These are phyloP conservation scores for Oehlia diaphana DNA, from an alignment of 192 early-diverging fungal species.

Conservation along the genomic window DNA sequence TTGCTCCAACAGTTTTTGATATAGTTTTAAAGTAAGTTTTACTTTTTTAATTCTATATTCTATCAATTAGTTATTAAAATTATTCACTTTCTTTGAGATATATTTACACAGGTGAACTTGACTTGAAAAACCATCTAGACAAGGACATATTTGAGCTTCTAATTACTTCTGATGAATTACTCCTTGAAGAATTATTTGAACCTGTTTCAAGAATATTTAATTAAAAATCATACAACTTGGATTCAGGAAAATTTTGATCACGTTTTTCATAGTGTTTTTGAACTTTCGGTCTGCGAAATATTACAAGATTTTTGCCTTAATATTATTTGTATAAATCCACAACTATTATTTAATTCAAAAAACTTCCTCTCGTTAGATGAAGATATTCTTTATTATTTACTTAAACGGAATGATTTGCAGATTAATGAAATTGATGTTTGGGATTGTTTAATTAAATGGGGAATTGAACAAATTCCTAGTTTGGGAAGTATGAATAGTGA, in stretches of 20 bases:
- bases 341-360: neutral
- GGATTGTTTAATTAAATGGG: conserved; percentile 22
- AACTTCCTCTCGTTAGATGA: neutral
- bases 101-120: too few relatives aligned
- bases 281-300: neutral
- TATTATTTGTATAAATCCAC: neutral
- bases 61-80: too few relatives aligned
- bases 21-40: too few relatives aligned
- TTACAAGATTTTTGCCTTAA: conserved; percentile 11
- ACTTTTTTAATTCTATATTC: too few relatives aligned
- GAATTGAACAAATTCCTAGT: neutral
- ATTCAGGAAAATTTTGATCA: neutral
- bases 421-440: conserved; percentile 11
- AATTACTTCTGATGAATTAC: too few relatives aligned
- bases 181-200: too few relatives aligned
- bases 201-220: neutral
- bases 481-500: neutral
- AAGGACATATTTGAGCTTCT: too few relatives aligned
- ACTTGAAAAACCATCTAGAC: too few relatives aligned
- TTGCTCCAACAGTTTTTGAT: too few relatives aligned
- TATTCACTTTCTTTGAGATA: too few relatives aligned
- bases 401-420: neutral
- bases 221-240: conserved; percentile 3
- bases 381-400: too few relatives aligned
- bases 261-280: neutral